Percentiles rank a stretch among this genome's conserved stretches.
phyloP scores from a whole-genome alignment of 2,329 filamentous ascomycete genomes.

The Trichoderma guizhouense region DNA sequence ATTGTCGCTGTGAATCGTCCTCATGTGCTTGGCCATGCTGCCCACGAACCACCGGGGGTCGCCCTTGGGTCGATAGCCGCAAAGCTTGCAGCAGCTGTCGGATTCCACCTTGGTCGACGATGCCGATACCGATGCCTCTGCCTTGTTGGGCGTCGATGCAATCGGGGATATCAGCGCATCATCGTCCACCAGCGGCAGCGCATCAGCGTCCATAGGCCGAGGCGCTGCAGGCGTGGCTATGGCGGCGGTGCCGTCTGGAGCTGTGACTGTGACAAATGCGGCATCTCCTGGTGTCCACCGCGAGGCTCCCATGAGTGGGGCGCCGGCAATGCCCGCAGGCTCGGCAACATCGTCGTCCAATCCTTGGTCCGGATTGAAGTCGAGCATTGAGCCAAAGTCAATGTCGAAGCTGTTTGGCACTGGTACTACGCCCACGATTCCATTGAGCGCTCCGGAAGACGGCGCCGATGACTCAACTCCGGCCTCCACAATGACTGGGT shows the following conservation, averaged over 20 bases:
- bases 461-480: neutral
- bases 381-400: conserved; percentile 21
- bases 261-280: neutral
- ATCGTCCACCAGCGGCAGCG: neutral
- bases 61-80: conserved; percentile 54
- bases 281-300: neutral
- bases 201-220: neutral
- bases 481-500: neutral
- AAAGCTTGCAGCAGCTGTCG: conserved; percentile 47
- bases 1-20: conserved; percentile 48
- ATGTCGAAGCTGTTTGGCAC: conserved; percentile 25
- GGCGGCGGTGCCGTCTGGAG: neutral
- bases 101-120: conserved; percentile 40
- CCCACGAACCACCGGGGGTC: conserved; percentile 57
- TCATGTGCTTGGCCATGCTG: conserved; percentile 58
- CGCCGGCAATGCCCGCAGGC: neutral
- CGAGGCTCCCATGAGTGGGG: neutral
- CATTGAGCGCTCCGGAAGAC: neutral
- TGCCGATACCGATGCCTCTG: neutral
- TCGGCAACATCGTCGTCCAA: neutral
- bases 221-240: neutral
- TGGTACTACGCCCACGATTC: conserved; percentile 19
- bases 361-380: conserved; percentile 20
- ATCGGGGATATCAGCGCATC: neutral
- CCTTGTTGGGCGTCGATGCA: conserved; percentile 12